These are phyloP conservation scores for Limnanthes douglasii DNA, from an alignment of 345 rosid genomes.

Conservation along the genomic window DNA sequence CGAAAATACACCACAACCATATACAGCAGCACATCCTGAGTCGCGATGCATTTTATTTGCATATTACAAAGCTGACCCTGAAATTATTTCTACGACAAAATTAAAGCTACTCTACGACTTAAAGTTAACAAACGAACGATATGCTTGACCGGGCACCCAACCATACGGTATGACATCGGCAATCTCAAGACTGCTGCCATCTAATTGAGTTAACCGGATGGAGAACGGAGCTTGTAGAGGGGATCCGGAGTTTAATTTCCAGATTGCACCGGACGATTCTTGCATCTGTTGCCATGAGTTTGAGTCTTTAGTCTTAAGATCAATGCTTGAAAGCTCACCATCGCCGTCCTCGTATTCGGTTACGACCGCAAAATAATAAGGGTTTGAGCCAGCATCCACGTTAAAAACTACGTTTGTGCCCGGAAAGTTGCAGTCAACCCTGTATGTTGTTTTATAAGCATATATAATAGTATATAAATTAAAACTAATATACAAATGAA, in stretches of 20 bases:
- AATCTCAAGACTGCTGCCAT: slow-evolving; percentile 19
- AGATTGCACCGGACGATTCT: slow-evolving; percentile 43
- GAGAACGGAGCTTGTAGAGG: slow-evolving; percentile 36
- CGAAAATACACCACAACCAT: too few species aligned
- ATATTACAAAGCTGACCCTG: too few species aligned
- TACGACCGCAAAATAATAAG: slow-evolving; percentile 34
- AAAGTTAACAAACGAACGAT: slow-evolving; percentile 35
- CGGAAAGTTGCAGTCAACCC: slow-evolving; percentile 36
- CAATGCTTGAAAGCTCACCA: slow-evolving; percentile 26
- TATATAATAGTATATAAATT: background rate
- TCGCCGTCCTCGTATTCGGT: slow-evolving; percentile 34
- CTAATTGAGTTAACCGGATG: slow-evolving; percentile 23
- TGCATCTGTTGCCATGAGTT: slow-evolving; percentile 41
- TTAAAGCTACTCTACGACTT: too few species aligned
- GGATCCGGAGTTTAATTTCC: slow-evolving; percentile 34
- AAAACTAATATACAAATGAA: too few species aligned
- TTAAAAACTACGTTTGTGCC: slow-evolving; percentile 24
- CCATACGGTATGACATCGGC: slow-evolving; percentile 30
- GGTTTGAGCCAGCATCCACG: slow-evolving; percentile 36
- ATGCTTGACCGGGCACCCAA: slow-evolving; percentile 39
- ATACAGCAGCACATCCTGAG: too few species aligned
- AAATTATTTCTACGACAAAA: too few species aligned
- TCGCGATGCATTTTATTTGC: too few species aligned
- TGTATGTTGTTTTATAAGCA: slow-evolving; percentile 7
- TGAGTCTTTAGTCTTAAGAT: slow-evolving; percentile 29